These are phyloP conservation scores for Candida railenensis DNA, from an alignment of 805 yeast genomes.

Conservation along the genomic window DNA sequence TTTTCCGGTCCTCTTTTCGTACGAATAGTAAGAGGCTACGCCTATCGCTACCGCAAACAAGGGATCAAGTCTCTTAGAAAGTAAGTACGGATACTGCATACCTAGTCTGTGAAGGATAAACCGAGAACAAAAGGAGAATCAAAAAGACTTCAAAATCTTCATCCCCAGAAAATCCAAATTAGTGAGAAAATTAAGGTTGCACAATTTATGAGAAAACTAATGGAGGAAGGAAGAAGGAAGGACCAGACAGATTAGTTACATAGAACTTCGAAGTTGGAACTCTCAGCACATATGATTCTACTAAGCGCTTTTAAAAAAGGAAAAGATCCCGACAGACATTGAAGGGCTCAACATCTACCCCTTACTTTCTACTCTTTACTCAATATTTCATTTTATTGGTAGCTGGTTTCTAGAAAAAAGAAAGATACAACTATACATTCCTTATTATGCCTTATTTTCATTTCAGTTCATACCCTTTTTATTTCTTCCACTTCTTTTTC, in stretches of 20 bases:
- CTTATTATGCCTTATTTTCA: no score
- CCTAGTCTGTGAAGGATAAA: not conserved
- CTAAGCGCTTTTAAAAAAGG: no score
- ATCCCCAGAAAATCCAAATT: not conserved
- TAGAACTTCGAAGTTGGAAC: no score
- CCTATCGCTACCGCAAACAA: slow-evolving; percentile 64
- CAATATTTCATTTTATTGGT: no score
- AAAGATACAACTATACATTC: no score
- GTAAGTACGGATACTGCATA: slow-evolving; percentile 46
- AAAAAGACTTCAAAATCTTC: not conserved
- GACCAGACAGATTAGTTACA: no score
- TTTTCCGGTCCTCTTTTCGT: slow-evolving; percentile 58
- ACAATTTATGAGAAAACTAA: not conserved
- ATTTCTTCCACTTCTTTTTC: slow-evolving; percentile 29
- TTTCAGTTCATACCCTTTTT: not conserved
- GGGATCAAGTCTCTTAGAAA: slow-evolving; percentile 61
- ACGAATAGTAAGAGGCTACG: slow-evolving; percentile 57
- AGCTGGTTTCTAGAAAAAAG: no score
- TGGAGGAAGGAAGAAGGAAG: no score
- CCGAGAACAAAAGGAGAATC: not conserved
- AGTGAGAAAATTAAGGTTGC: not conserved
- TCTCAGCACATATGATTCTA: no score
- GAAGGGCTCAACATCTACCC: no score
- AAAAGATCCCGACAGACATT: no score
- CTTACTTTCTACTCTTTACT: no score